Conservation (phyloP, 1,139 yeast species). For the Wickerhamomyces sp. region DNA sequence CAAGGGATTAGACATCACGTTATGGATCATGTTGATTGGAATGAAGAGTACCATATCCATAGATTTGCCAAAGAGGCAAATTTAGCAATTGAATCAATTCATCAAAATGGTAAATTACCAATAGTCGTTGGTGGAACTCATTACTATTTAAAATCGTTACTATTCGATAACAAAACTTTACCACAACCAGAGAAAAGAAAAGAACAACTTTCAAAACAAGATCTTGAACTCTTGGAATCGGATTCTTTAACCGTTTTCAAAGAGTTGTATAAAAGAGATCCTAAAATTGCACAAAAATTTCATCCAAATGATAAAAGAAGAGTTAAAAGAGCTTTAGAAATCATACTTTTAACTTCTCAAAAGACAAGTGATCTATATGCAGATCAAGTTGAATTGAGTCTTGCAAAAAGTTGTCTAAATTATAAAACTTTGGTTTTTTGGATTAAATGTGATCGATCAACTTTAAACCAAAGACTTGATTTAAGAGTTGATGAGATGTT, state of each 20-base stretch:
- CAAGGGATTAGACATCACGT: slow-evolving; percentile 77
- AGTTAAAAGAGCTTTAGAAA: slow-evolving; percentile 74
- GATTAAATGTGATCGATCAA: slow-evolving; percentile 69
- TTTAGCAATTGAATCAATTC: slow-evolving; percentile 51
- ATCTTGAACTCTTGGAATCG: slow-evolving; percentile 44
- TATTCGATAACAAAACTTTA: slow-evolving; percentile 64
- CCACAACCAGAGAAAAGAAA: slow-evolving; percentile 15
- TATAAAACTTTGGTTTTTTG: slow-evolving; percentile 74
- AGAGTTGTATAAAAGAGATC: slow-evolving; percentile 53
- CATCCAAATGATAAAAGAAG: slow-evolving; percentile 89
- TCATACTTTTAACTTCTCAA: slow-evolving; percentile 60
- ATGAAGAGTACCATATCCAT: slow-evolving; percentile 79
- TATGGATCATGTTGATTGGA: slow-evolving; percentile 78
- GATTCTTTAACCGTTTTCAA: slow-evolving; percentile 47
- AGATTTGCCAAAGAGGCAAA: slow-evolving; percentile 71
- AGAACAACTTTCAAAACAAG: slow-evolving; percentile 33
- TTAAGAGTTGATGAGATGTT: slow-evolving; percentile 81
- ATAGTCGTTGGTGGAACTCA: slow-evolving; percentile 96
- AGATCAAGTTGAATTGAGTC: slow-evolving; percentile 47
- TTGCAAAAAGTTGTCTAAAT: slow-evolving; percentile 44
- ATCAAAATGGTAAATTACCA: slow-evolving; percentile 67
- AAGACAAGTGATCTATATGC: slow-evolving; percentile 68
- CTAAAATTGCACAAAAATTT: slow-evolving; percentile 69
- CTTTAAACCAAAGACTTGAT: slow-evolving; percentile 63
- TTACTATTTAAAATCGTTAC: slow-evolving; percentile 74